Evolutionary conservation across 495 filamentous ascomycete genomes (phyloP).

Genomic region (Penicillium desertorum): DNA sequence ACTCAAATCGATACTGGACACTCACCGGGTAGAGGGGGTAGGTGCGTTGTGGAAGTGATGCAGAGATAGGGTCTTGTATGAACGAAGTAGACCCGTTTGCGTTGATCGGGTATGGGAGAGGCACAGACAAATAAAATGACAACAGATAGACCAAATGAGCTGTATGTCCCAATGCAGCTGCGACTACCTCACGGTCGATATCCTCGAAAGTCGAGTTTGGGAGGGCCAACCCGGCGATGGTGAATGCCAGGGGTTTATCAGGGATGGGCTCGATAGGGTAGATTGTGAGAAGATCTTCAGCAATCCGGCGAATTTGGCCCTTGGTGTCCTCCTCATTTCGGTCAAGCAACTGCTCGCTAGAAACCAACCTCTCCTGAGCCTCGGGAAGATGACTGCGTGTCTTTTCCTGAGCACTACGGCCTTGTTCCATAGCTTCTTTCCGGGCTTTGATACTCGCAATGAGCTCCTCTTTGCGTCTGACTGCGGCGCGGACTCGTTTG

Average conservation of each 20-base stretch:
- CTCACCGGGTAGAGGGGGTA: slow-evolving; percentile 81
- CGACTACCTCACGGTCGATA: slow-evolving; percentile 63
- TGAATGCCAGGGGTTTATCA: slow-evolving; percentile 67
- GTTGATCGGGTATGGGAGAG: slow-evolving; percentile 77
- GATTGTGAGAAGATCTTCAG: slow-evolving; percentile 73
- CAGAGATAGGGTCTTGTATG: slow-evolving; percentile 77
- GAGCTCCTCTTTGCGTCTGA: slow-evolving; percentile 62
- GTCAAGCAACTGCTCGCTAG: slow-evolving; percentile 53
- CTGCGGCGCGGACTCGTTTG: slow-evolving; percentile 59
- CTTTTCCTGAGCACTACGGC: slow-evolving; percentile 56
- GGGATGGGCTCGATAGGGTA: slow-evolving; percentile 74
- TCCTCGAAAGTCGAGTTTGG: slow-evolving; percentile 75
- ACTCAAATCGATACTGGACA: slow-evolving; percentile 85
- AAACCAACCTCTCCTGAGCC: slow-evolving; percentile 58
- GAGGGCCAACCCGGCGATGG: slow-evolving; percentile 69
- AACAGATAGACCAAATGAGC: slow-evolving; percentile 74
- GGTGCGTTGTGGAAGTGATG: slow-evolving; percentile 62
- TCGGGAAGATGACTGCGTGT: slow-evolving; percentile 47
- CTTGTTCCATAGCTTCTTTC: slow-evolving; percentile 62
- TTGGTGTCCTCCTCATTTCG: slow-evolving; percentile 61
- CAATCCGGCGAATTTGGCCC: slow-evolving; percentile 82
- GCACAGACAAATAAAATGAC: slow-evolving; percentile 76
- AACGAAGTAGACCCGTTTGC: slow-evolving; percentile 70
- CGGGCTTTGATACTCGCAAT: slow-evolving; percentile 63
- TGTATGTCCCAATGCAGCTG: slow-evolving; percentile 80